Evolutionary conservation across 768 basidiomycete species (phyloP).

Genomic region (Lactarius akahatsu): DNA sequence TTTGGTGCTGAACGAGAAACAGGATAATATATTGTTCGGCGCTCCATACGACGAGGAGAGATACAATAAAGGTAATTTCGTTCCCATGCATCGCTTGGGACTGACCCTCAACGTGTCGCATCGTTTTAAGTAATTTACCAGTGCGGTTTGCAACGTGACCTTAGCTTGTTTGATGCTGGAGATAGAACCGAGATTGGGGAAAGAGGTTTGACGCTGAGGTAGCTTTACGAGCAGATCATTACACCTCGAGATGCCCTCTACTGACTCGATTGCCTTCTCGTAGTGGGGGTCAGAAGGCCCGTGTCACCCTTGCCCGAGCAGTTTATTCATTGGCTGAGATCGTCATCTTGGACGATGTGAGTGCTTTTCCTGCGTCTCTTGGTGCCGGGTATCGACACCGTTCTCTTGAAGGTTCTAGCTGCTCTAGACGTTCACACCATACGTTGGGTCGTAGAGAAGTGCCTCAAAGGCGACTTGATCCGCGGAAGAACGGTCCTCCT

Average conservation of each 20-base stretch:
- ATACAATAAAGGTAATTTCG: constrained; percentile 40
- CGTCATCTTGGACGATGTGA: constrained; percentile 59
- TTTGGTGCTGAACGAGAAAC: neutral
- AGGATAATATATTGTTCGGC: constrained; percentile 55
- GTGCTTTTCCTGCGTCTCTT: neutral
- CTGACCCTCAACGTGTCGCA: neutral
- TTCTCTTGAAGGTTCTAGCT: constrained; percentile 39
- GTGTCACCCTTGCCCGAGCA: constrained; percentile 57
- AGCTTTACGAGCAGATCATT: neutral
- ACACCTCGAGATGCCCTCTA: neutral
- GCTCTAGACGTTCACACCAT: constrained; percentile 41
- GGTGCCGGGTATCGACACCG: neutral
- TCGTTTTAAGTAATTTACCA: constrained; percentile 29
- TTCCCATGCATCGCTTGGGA: neutral
- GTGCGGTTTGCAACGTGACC: constrained; percentile 38
- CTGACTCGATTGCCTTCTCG: neutral
- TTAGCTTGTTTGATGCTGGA: constrained; percentile 48
- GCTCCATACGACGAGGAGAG: constrained; percentile 44
- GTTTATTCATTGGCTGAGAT: constrained; percentile 44
- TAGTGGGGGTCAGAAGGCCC: constrained; percentile 58
- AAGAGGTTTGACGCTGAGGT: constrained; percentile 49
- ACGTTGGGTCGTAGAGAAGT: constrained; percentile 51
- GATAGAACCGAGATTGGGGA: constrained; percentile 59
- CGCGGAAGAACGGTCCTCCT: constrained; percentile 51
- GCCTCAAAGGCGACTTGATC: constrained; percentile 49